These are phyloP conservation scores for Sugiyamaella marilandica DNA, from an alignment of 805 yeast genomes.

Conservation along the genomic window DNA sequence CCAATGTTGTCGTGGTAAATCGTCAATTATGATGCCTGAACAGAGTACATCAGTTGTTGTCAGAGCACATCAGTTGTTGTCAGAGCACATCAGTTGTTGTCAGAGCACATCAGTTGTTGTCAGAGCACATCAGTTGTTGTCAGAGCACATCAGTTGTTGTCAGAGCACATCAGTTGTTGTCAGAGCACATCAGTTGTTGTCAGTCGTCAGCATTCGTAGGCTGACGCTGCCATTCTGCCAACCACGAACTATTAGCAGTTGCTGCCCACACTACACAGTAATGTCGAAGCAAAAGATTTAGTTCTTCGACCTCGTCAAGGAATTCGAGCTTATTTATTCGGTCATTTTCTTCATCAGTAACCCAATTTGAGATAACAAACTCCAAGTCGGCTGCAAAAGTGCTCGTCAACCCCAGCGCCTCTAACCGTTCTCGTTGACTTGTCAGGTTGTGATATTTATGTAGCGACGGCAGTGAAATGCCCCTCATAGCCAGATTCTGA, in stretches of 20 bases:
- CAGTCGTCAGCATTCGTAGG: not conserved
- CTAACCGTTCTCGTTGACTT: slow-evolving; percentile 39
- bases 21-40: too few species aligned
- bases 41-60: too few species aligned
- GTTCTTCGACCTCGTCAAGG: slow-evolving; percentile 72
- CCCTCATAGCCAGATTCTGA: slow-evolving; percentile 53
- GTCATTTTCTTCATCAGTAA: slow-evolving; percentile 35
- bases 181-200: too few species aligned
- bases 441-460: slow-evolving; percentile 45
- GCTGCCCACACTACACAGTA: slow-evolving; percentile 45
- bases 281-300: slow-evolving; percentile 55
- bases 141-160: too few species aligned
- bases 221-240: not conserved
- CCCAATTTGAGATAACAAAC: slow-evolving; percentile 41
- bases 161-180: too few species aligned
- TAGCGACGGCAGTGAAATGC: slow-evolving; percentile 58
- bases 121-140: too few species aligned
- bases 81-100: too few species aligned
- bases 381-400: slow-evolving; percentile 43
- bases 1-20: too few species aligned
- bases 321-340: slow-evolving; percentile 55
- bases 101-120: too few species aligned
- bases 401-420: slow-evolving; percentile 26
- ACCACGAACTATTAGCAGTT: not conserved
- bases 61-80: too few species aligned